Percentiles rank a stretch among this genome's conserved stretches.
Conservation (phyloP, 2,329 filamentous ascomycete genomes). For the Claviceps sp. region DNA sequence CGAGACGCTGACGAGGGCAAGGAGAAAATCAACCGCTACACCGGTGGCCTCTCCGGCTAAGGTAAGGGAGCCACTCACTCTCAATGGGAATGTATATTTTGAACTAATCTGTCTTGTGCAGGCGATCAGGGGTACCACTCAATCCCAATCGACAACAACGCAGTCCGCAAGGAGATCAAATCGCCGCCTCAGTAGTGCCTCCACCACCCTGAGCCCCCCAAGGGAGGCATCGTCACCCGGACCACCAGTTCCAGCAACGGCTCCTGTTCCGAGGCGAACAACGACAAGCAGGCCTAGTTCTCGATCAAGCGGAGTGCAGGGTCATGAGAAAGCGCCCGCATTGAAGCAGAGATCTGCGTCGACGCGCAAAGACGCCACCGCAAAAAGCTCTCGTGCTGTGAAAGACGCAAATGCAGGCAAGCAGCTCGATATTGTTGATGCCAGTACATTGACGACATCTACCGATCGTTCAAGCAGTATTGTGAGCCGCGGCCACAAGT, state of each 20-base stretch:
- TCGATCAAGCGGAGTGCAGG: conserved; percentile 20
- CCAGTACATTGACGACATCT: conserved; percentile 7
- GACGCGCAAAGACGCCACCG: conserved; percentile 28
- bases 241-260: not conserved
- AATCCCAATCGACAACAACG: conserved; percentile 10
- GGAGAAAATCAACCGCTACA: conserved; percentile 50
- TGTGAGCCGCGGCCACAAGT: conserved; percentile 9
- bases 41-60: conserved; percentile 19
- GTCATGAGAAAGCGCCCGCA: conserved; percentile 29
- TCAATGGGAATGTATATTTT: not conserved
- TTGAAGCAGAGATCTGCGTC: conserved; percentile 46
- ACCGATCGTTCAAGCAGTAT: conserved; percentile 2
- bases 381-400: conserved; percentile 19
- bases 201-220: conserved; percentile 18
- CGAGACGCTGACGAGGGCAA: conserved; percentile 23
- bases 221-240: conserved; percentile 9
- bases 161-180: conserved; percentile 21
- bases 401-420: conserved; percentile 21
- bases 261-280: conserved; percentile 11
- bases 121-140: conserved; percentile 18
- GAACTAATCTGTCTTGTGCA: conserved; percentile 13
- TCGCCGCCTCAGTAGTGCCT: conserved; percentile 37
- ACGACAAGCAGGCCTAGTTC: conserved; percentile 20
- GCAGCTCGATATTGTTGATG: conserved; percentile 6
- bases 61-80: conserved; percentile 8